A percentile compares a stretch with the other conserved stretches of the same genome.
These are phyloP conservation scores for Vitis hybrid DNA, from an alignment of 177 flowering plant species.

Conservation along the genomic window DNA sequence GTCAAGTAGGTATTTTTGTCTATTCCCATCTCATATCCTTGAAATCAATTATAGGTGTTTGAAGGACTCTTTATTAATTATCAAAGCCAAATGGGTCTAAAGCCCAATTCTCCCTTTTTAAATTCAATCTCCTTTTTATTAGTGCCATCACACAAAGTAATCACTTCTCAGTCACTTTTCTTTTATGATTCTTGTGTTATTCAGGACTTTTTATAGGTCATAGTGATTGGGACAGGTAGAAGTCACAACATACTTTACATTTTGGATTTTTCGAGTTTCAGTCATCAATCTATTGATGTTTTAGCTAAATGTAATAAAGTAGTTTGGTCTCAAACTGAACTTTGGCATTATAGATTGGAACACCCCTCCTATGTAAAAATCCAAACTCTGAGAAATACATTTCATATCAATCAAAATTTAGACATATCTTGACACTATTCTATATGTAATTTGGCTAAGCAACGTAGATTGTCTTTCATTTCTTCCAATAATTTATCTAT, in stretches of 20 bases:
- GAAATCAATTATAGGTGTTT: too few relatives aligned
- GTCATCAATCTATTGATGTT: background rate
- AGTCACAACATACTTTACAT: rapidly evolving
- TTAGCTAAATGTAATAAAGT: background rate
- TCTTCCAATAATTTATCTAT: background rate
- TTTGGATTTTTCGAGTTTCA: background rate
- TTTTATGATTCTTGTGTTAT: background rate
- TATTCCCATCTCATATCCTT: too few relatives aligned
- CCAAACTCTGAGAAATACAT: background rate
- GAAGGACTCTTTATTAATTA: too few relatives aligned
- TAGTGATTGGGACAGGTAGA: background rate
- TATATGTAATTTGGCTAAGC: background rate
- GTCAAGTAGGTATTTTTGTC: too few relatives aligned
- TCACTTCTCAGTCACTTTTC: too few relatives aligned
- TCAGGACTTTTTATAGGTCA: background rate
- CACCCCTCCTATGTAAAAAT: background rate
- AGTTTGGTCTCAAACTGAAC: background rate
- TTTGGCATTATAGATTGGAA: background rate
- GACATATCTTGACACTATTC: background rate
- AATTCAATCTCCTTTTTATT: too few relatives aligned
- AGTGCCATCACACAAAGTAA: too few relatives aligned
- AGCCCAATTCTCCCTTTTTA: too few relatives aligned
- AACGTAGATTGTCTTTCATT: background rate
- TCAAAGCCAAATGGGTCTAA: too few relatives aligned
- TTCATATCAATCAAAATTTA: background rate